Conservation (phyloP, 2,329 filamentous ascomycete species). For the Fusarium liriodendri region DNA sequence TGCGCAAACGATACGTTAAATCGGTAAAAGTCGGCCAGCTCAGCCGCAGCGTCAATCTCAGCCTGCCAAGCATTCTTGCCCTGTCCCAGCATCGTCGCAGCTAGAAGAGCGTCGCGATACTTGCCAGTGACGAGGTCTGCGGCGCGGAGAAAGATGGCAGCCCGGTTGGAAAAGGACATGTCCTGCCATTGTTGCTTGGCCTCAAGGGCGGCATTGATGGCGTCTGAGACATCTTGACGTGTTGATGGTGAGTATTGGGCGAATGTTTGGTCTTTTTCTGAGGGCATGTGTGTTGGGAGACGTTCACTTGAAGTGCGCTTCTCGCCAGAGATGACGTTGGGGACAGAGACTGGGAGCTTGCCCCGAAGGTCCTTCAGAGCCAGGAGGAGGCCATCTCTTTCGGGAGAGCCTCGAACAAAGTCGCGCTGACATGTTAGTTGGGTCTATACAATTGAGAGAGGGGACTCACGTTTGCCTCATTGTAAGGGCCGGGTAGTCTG, state of each 20-base stretch:
- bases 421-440: background rate
- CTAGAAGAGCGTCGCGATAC: constrained; percentile 95
- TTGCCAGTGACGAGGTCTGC: constrained; percentile 89
- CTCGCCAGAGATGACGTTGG: constrained; percentile 7
- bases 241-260: constrained; percentile 31
- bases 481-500: background rate
- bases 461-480: constrained; percentile 3
- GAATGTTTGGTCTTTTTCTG: constrained; percentile 11
- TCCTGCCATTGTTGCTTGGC: constrained; percentile 87
- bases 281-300: constrained; percentile 7
- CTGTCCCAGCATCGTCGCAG: constrained; percentile 92
- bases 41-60: constrained; percentile 95
- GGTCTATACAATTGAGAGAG: background rate
- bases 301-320: constrained; percentile 1
- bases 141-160: constrained; percentile 92
- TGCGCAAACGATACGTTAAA: constrained; percentile 95
- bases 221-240: constrained; percentile 3
- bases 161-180: constrained; percentile 89
- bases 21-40: constrained; percentile 89
- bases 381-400: constrained; percentile 5
- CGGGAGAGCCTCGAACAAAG: constrained; percentile 7
- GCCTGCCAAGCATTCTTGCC: constrained; percentile 99
- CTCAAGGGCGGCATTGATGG: constrained; percentile 46
- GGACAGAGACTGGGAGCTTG: constrained; percentile 5
- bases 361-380: background rate